These are phyloP conservation scores for Aspergillus transmontanensis DNA, from an alignment of 2,329 filamentous ascomycete genomes.

Conservation along the genomic window DNA sequence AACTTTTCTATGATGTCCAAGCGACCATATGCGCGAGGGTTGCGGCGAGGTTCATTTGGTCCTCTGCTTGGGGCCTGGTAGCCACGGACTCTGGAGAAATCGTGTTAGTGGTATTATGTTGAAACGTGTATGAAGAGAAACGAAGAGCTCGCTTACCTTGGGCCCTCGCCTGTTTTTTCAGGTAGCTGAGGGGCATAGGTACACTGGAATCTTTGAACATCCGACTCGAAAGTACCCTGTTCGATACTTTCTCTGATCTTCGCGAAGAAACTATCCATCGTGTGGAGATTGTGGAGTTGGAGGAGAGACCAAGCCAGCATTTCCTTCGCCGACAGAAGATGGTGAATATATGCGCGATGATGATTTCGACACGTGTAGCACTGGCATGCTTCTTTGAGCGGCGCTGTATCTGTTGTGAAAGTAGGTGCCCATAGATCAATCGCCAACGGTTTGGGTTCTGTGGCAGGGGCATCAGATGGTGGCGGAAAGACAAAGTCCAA, in stretches of 20 bases:
- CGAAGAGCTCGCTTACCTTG: slow-evolving; percentile 56
- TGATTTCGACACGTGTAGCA: slow-evolving; percentile 86
- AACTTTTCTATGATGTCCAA: slow-evolving; percentile 54
- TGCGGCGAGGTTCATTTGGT: slow-evolving; percentile 64
- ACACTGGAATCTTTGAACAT: slow-evolving; percentile 62
- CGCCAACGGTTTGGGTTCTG: slow-evolving; percentile 59
- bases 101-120: neutral
- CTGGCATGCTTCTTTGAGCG: slow-evolving; percentile 65
- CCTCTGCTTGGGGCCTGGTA: slow-evolving; percentile 78
- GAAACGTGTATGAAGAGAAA: neutral
- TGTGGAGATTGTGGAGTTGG: slow-evolving; percentile 85
- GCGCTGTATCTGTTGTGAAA: slow-evolving; percentile 64
- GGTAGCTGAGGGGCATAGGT: slow-evolving; percentile 74
- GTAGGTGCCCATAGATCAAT: slow-evolving; percentile 72
- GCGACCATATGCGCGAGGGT: slow-evolving; percentile 67
- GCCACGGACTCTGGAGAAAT: slow-evolving; percentile 61
- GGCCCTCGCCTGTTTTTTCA: slow-evolving; percentile 72
- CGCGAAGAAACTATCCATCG: slow-evolving; percentile 72
- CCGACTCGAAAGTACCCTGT: slow-evolving; percentile 56
- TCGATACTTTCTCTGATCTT: slow-evolving; percentile 67
- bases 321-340: slow-evolving; percentile 85
- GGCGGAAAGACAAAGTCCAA: slow-evolving; percentile 75
- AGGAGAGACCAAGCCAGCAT: slow-evolving; percentile 96
- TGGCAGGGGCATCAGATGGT: slow-evolving; percentile 20
- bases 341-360: slow-evolving; percentile 83